These are phyloP conservation scores for Auricularia heimuer DNA, from an alignment of 768 basidiomycete species.

Conservation along the genomic window DNA sequence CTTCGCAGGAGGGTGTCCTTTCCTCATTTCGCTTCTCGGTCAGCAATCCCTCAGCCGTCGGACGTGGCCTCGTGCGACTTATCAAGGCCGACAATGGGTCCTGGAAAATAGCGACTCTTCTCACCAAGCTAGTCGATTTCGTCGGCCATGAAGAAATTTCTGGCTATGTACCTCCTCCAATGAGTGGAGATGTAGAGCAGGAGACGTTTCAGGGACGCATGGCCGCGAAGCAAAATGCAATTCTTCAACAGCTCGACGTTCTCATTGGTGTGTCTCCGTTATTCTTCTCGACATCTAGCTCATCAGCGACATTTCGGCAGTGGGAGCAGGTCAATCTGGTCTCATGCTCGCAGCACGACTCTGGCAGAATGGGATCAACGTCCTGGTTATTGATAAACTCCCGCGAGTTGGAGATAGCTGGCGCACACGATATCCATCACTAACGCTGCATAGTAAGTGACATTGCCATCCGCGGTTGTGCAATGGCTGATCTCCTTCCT, in stretches of 20 bases:
- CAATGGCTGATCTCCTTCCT: slow-evolving; percentile 8
- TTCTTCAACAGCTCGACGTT: slow-evolving; percentile 29
- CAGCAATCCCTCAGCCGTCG: slow-evolving; percentile 22
- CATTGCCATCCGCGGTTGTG: slow-evolving; percentile 5
- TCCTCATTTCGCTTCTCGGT: slow-evolving; percentile 23
- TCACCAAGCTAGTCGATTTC: slow-evolving; percentile 23
- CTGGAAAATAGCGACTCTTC: slow-evolving; percentile 30
- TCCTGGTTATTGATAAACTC: slow-evolving; percentile 29
- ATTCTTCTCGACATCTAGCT: background rate
- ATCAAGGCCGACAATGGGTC: slow-evolving; percentile 12
- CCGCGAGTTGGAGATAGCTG: slow-evolving; percentile 32
- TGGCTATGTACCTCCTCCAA: background rate
- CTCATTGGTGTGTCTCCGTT: slow-evolving; percentile 25
- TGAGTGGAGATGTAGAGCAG: background rate
- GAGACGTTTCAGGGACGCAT: background rate
- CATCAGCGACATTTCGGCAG: slow-evolving; percentile 12
- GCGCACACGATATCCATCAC: slow-evolving; percentile 33
- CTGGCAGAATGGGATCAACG: slow-evolving; percentile 29
- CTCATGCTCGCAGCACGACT: slow-evolving; percentile 35
- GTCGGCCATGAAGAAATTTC: slow-evolving; percentile 23
- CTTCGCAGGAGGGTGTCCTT: slow-evolving; percentile 18
- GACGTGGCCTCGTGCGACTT: slow-evolving; percentile 28
- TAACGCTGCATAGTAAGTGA: slow-evolving; percentile 29
- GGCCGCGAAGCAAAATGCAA: background rate
- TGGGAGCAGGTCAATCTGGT: slow-evolving; percentile 37